Evolutionary conservation across 441 rosid species (phyloP).

Genomic region (Monsonia emarginata): DNA sequence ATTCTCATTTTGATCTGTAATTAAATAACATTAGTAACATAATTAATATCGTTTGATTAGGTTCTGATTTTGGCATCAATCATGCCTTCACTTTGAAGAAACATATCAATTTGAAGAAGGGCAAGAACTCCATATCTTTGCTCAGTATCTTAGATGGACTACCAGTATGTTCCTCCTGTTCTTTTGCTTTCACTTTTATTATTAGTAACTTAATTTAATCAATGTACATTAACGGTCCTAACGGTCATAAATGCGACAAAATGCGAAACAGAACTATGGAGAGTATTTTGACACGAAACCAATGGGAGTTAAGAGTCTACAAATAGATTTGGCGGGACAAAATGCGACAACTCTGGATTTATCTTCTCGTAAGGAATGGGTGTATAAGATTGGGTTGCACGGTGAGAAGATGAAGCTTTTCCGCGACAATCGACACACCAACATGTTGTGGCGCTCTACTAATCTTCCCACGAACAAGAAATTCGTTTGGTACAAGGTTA

Average conservation of each 20-base stretch:
- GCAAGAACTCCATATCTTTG: slow-evolving; percentile 33
- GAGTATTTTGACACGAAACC: slow-evolving; percentile 21
- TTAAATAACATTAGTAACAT: too few relatives aligned
- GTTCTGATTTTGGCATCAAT: slow-evolving; percentile 14
- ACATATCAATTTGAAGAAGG: slow-evolving; percentile 19
- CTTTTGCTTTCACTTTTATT: background rate
- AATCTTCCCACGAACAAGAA: slow-evolving; percentile 22
- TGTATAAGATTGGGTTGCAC: slow-evolving; percentile 40
- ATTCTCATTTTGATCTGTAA: background rate
- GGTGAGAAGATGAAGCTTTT: slow-evolving; percentile 22
- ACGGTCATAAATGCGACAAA: too few relatives aligned
- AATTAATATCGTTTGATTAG: too few relatives aligned
- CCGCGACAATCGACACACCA: background rate
- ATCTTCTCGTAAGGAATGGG: slow-evolving; percentile 32
- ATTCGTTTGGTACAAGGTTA: slow-evolving; percentile 31
- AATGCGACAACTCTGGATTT: slow-evolving; percentile 21
- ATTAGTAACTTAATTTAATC: too few relatives aligned
- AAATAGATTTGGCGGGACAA: too few relatives aligned
- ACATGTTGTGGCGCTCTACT: slow-evolving; percentile 18
- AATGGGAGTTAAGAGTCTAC: too few relatives aligned
- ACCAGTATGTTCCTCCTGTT: slow-evolving; percentile 16
- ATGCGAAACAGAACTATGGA: slow-evolving; percentile 29
- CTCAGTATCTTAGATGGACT: slow-evolving; percentile 45
- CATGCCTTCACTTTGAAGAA: slow-evolving; percentile 25
- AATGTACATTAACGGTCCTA: too few relatives aligned